Evolutionary conservation across 306 rosid species (phyloP).

Genomic region (Senna tora): DNA sequence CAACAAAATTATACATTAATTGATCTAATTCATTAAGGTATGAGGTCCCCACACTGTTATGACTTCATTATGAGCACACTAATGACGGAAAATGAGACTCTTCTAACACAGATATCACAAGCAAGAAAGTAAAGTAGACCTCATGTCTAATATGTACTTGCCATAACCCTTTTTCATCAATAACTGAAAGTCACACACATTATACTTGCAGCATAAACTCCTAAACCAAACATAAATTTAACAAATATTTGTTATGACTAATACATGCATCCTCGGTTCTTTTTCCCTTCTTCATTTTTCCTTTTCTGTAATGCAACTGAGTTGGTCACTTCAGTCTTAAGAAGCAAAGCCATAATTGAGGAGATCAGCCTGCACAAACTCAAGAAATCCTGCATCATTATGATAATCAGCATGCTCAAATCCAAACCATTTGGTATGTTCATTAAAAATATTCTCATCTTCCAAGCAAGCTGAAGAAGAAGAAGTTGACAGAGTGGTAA

Average conservation of each 20-base stretch:
- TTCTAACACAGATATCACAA: not conserved
- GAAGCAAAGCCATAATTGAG: slow-evolving; percentile 37
- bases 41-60: slow-evolving; percentile 39
- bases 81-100: slow-evolving; percentile 24
- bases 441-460: not conserved
- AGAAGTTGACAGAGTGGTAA: not conserved
- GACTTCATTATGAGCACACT: not conserved
- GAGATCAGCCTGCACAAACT: slow-evolving; percentile 36
- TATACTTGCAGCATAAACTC: not conserved
- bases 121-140: slow-evolving; percentile 5
- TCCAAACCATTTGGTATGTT: slow-evolving; percentile 24
- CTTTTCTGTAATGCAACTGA: not conserved
- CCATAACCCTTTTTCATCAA: not conserved
- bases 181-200: not conserved
- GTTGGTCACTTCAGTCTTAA: slow-evolving; percentile 15
- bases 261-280: slow-evolving; percentile 5
- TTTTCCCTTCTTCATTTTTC: not conserved
- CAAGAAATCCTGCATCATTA: slow-evolving; percentile 28
- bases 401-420: slow-evolving; percentile 19
- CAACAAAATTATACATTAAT: too few relatives aligned
- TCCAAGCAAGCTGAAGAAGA: slow-evolving; percentile 23
- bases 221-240: slow-evolving; percentile 22
- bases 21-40: slow-evolving; percentile 36
- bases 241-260: slow-evolving; percentile 4
- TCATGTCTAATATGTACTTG: slow-evolving; percentile 20